Evolutionary conservation across 371 early-diverging fungal species (phyloP), one percentile per base, ranked within the genome.

Genomic region (Phascolomyces articulosus): DNA sequence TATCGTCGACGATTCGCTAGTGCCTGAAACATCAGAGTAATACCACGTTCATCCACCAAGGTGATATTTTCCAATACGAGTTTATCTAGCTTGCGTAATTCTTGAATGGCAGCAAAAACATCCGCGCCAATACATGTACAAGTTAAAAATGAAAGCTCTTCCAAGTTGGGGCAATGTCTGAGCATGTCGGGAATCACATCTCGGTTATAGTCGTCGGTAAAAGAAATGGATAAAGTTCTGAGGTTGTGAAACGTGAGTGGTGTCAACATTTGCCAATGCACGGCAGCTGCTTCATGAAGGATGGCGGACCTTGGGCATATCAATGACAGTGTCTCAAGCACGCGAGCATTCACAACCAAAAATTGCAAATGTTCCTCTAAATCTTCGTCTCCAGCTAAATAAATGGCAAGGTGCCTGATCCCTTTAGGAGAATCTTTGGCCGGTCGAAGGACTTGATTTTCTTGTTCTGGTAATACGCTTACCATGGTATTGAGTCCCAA

Each of bases 91-190:
- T 24, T 51, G 9, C 15, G 7, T 24, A 51, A n/a, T 10, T 7
- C 44, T n/a, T 20, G 51, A 24, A 24, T 51, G 23, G 21, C 26
- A 24, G 26, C 51, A 20, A 24, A 51, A 4, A 51, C 51, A n/a
- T 51, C 51, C 23, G 21, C 10, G 21, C n/a, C 51, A 51, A 51
- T 24, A 51, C 10, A 51, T 44, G 44, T 44, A 51, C 51, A 51
- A 4, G 4, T 15, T n/a, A 23, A 20, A 51, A 51, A 51, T 13
- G 26, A 24, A 11, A 51, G 26, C 23, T 51, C 51, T n/a, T 24
- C 13, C 24, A 51, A n/a, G 51, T 51, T 51, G 9, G 51, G 51
- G 15, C 51, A 51, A 51, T 51, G 51, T 51, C 21, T 24, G 51
- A 51, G 51, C 23, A 51, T 4, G 21, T 24, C 23, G 26, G 51